Evolutionary conservation across 371 early-diverging fungal genomes (phyloP).

Genomic region (Mortierella sp.): DNA sequence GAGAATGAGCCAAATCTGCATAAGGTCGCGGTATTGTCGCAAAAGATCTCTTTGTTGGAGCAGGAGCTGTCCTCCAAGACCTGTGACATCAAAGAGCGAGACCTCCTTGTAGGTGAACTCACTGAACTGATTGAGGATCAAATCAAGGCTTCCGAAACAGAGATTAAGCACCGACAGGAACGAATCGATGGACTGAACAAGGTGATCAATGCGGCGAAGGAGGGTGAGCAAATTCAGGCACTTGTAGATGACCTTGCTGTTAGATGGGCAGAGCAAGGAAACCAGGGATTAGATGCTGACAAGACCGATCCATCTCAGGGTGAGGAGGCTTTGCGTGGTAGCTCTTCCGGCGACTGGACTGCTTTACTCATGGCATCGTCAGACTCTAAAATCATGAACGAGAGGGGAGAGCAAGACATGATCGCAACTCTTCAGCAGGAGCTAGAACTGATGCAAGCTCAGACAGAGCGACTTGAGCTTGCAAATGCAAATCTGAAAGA

Average conservation of each 20-base stretch:
- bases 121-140: conserved; percentile 42
- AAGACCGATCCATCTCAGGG: too few relatives aligned
- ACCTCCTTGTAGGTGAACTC: conserved; percentile 44
- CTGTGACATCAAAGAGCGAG: conserved; percentile 47
- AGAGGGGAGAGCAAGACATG: conserved; percentile 23
- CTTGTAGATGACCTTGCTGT: conserved; percentile 39
- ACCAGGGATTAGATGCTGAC: background rate
- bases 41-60: conserved; percentile 46
- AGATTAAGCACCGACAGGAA: conserved; percentile 37
- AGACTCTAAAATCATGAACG: conserved; percentile 1
- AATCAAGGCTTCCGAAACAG: conserved; percentile 24
- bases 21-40: conserved; percentile 41
- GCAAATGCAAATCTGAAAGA: conserved; percentile 46
- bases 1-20: conserved; percentile 42
- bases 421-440: conserved; percentile 30
- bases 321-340: too few relatives aligned
- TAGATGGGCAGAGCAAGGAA: conserved; percentile 20
- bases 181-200: conserved; percentile 28
- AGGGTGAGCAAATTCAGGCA: conserved; percentile 36
- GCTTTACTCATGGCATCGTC: conserved; percentile 22
- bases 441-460: conserved; percentile 28
- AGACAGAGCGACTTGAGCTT: conserved; percentile 29
- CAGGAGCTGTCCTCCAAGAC: conserved; percentile 47
- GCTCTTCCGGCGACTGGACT: conserved; percentile 30
- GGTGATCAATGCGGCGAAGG: conserved; percentile 27